phyloP scores from a whole-genome alignment of 768 basidiomycete species.

The Gyrodon lividus region DNA sequence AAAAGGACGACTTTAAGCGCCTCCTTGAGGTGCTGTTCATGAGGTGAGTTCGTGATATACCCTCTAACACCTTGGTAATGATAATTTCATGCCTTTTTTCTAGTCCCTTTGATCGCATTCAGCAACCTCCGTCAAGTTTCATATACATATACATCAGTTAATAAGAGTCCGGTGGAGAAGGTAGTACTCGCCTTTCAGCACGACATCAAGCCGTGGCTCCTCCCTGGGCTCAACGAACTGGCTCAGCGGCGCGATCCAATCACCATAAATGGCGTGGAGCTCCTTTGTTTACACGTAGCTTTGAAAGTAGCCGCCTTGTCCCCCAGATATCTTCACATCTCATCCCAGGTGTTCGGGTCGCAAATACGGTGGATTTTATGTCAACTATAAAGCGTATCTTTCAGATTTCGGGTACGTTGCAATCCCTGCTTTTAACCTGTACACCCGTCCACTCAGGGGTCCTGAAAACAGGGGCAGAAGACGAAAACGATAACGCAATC shows the following conservation, averaged over 20 bases:
- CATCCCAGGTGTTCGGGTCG: background rate
- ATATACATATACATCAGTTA: constrained; percentile 2
- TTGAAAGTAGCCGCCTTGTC: constrained; percentile 23
- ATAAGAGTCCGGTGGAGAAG: constrained; percentile 22
- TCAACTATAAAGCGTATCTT: constrained; percentile 10
- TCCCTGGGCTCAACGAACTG: constrained; percentile 26
- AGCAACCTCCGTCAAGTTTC: too few relatives aligned
- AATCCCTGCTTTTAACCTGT: background rate
- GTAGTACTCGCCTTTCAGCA: constrained; percentile 31
- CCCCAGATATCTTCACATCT: background rate
- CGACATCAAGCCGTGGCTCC: constrained; percentile 35
- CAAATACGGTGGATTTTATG: constrained; percentile 14
- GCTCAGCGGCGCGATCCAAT: constrained; percentile 18
- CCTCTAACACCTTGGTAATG: too few relatives aligned
- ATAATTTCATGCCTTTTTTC: too few relatives aligned
- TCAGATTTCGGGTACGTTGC: constrained; percentile 1
- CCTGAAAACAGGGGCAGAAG: too few relatives aligned
- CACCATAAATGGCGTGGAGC: constrained; percentile 10
- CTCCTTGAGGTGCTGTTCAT: constrained; percentile 25
- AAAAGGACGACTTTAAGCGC: constrained; percentile 23
- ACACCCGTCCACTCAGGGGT: background rate
- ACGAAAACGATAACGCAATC: background rate
- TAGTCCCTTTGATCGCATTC: background rate
- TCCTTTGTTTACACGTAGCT: constrained; percentile 15
- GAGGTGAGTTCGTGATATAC: constrained; percentile 4